Percentiles rank a stretch among this genome's conserved stretches.
These are phyloP conservation scores for Saccharomycopsis capsularis DNA, from an alignment of 805 yeast genomes.

Conservation along the genomic window DNA sequence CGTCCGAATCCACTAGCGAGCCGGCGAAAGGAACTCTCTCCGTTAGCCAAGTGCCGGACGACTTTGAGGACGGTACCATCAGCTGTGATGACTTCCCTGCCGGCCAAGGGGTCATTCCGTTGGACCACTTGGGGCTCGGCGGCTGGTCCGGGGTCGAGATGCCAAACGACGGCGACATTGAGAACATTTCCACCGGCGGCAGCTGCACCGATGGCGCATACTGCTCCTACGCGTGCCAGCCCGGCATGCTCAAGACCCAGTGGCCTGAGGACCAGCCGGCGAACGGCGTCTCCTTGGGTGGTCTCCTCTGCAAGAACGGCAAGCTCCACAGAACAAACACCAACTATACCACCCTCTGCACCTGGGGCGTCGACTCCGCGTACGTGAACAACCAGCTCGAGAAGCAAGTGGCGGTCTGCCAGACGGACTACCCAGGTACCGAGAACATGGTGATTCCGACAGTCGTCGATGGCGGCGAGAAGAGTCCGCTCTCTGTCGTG, in stretches of 20 bases:
- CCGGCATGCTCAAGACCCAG: constrained; percentile 78
- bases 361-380: constrained; percentile 55
- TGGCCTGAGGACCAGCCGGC: constrained; percentile 66
- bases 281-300: constrained; percentile 67
- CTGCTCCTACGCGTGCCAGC: constrained; percentile 73
- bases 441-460: constrained; percentile 77
- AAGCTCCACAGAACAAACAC: constrained; percentile 55
- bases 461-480: constrained; percentile 46
- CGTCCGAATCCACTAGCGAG: constrained; percentile 23
- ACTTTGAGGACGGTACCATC: constrained; percentile 64
- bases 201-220: constrained; percentile 60
- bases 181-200: constrained; percentile 44
- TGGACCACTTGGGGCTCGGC: constrained; percentile 47
- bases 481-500: constrained; percentile 50
- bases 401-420: constrained; percentile 56
- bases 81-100: constrained; percentile 64
- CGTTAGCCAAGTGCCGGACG: constrained; percentile 40
- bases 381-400: constrained; percentile 43
- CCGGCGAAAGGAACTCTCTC: constrained; percentile 42
- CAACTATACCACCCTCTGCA: constrained; percentile 48
- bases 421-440: constrained; percentile 79
- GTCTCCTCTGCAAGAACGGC: constrained; percentile 57
- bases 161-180: constrained; percentile 57
- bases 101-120: constrained; percentile 64
- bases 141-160: constrained; percentile 44